Evolutionary conservation across 2,329 filamentous ascomycete species (phyloP).

Genomic region (Monilinia aucupariae): DNA sequence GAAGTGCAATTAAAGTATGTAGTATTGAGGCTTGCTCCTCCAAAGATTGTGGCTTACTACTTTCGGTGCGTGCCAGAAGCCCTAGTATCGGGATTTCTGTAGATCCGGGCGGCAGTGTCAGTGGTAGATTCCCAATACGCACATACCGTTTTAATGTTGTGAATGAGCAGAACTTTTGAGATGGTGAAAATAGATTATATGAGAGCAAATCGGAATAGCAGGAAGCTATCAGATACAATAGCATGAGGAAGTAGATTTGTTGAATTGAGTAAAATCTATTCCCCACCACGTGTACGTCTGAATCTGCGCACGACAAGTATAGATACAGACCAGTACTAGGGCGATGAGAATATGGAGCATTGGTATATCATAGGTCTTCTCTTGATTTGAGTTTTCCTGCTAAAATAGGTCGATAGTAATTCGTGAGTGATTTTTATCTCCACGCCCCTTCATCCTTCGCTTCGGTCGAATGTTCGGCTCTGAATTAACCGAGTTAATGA

Average conservation of each 20-base stretch:
- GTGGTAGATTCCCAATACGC: neutral
- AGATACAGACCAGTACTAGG: neutral
- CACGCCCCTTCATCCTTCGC: conserved; percentile 1
- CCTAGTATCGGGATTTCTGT: conserved; percentile 2
- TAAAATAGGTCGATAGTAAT: neutral
- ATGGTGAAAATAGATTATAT: neutral
- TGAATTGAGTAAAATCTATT: neutral
- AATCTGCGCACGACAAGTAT: neutral
- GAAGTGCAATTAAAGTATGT: conserved; percentile 6
- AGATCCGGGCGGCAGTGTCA: conserved; percentile 11
- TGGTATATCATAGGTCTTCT: neutral
- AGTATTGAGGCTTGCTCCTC: neutral
- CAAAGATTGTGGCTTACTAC: conserved; percentile 3
- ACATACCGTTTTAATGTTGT: conserved; percentile 2
- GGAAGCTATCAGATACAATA: neutral
- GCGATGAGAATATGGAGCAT: neutral
- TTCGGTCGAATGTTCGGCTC: conserved; percentile 5
- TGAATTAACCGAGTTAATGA: neutral
- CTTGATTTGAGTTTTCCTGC: neutral
- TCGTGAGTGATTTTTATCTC: neutral
- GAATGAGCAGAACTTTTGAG: neutral
- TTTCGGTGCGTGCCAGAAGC: neutral
- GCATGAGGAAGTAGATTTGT: neutral
- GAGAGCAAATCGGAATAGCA: neutral
- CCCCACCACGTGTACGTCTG: neutral